These are phyloP conservation scores for Solanum dulcamara DNA, from an alignment of 257 asterid genomes.

Conservation along the genomic window DNA sequence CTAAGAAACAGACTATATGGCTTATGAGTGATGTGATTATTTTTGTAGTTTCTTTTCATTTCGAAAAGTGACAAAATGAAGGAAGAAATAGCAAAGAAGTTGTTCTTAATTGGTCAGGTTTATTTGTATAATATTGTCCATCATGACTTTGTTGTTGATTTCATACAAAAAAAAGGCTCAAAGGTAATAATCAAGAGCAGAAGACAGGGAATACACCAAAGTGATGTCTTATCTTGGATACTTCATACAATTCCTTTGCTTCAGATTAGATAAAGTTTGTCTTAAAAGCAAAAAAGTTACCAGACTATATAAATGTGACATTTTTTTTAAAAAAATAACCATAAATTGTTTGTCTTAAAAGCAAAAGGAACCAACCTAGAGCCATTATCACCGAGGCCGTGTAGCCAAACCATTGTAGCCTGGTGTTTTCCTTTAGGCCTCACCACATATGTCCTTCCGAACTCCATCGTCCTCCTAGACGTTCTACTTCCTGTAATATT, in stretches of 20 bases:
- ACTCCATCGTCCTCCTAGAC: conserved; percentile 48
- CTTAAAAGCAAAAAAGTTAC: background rate
- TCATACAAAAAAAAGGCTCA: background rate
- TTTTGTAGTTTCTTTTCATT: background rate
- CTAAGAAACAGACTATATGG: background rate
- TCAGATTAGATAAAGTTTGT: background rate
- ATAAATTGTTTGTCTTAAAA: background rate
- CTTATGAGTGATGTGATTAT: background rate
- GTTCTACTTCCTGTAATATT: conserved; percentile 63
- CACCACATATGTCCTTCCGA: conserved; percentile 89
- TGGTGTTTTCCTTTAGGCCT: conserved; percentile 95
- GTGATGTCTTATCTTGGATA: background rate
- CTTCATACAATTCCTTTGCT: background rate
- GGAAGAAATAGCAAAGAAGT: background rate
- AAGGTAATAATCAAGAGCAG: background rate
- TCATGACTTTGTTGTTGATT: background rate
- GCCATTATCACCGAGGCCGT: conserved; percentile 95
- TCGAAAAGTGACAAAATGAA: background rate
- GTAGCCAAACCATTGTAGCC: conserved; percentile 94
- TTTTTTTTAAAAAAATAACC: background rate
- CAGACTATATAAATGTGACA: background rate
- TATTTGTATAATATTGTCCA: background rate
- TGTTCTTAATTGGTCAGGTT: background rate
- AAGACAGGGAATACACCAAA: background rate
- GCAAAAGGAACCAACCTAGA: conserved; percentile 44